phyloP scores from a whole-genome alignment of 352 stramenopile genomes.

The Globisporangium alternatum region DNA sequence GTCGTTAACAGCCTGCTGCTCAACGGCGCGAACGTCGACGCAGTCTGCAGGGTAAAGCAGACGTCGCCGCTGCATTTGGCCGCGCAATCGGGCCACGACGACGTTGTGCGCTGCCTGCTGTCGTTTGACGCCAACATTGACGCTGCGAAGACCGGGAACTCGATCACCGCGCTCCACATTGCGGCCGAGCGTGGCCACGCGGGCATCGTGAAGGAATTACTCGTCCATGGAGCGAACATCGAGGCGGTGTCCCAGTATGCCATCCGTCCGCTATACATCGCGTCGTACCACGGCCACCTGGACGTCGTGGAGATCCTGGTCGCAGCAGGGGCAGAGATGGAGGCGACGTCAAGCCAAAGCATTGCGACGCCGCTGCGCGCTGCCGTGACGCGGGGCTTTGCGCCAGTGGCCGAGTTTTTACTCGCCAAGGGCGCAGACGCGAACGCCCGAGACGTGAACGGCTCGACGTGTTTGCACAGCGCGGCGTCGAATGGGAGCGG shows the following conservation, averaged over 20 bases:
- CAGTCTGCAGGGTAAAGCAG: conserved; percentile 30
- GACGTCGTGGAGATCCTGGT: conserved; percentile 40
- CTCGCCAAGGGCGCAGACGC: conserved; percentile 34
- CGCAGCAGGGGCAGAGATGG: conserved; percentile 35
- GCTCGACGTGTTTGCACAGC: conserved; percentile 48
- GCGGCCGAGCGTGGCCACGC: conserved; percentile 45
- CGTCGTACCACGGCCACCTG: conserved; percentile 45
- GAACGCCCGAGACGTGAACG: conserved; percentile 42
- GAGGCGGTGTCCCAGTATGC: conserved; percentile 41
- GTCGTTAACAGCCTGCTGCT: conserved; percentile 56
- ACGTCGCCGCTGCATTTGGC: conserved; percentile 42
- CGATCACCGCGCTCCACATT: conserved; percentile 57
- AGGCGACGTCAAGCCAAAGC: conserved; percentile 41
- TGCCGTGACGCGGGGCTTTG: conserved; percentile 36
- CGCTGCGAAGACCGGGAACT: conserved; percentile 33
- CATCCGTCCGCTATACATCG: conserved; percentile 46
- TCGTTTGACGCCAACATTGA: conserved; percentile 50
- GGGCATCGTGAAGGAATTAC: conserved; percentile 36
- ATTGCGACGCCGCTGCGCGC: conserved; percentile 44
- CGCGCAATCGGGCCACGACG: conserved; percentile 43
- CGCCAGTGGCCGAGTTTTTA: conserved; percentile 37
- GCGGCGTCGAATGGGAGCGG: conserved; percentile 40
- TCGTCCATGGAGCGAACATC: conserved; percentile 38
- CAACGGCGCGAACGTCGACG: conserved; percentile 48
- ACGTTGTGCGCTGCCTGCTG: conserved; percentile 49